A percentile compares a stretch with the other conserved stretches of the same genome.
These are phyloP conservation scores for Sesbania bispinosa DNA, from an alignment of 306 rosid species.

Conservation along the genomic window DNA sequence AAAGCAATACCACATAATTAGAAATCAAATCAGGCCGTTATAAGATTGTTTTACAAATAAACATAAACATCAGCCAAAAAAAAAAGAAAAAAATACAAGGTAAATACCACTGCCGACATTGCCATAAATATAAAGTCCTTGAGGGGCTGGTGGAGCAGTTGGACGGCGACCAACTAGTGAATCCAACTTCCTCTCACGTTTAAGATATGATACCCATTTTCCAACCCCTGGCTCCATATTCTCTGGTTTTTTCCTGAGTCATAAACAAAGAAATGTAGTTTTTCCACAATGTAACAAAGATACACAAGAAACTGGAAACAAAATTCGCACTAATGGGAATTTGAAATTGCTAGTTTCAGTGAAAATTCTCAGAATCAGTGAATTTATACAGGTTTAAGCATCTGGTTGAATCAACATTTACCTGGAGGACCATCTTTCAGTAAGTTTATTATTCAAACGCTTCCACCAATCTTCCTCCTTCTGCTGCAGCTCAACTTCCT, in stretches of 20 bases:
- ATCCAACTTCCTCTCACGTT: constrained; percentile 88
- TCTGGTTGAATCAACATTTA: constrained; percentile 29
- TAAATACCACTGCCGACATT: constrained; percentile 87
- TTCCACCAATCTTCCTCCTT: constrained; percentile 49
- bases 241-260: constrained; percentile 57
- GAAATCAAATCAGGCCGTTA: constrained; percentile 14
- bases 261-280: not conserved
- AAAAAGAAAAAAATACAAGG: not conserved
- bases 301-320: not conserved
- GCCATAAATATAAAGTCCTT: constrained; percentile 92
- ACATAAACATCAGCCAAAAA: constrained; percentile 10
- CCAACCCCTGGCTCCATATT: constrained; percentile 86
- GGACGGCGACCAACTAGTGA: constrained; percentile 73
- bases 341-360: not conserved
- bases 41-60: constrained; percentile 13
- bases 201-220: constrained; percentile 94
- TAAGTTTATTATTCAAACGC: constrained; percentile 40
- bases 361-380: not conserved
- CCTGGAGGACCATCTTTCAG: constrained; percentile 60
- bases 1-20: constrained; percentile 17
- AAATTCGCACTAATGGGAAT: not conserved
- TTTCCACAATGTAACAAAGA: not conserved
- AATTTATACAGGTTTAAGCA: not conserved
- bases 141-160: constrained; percentile 80
- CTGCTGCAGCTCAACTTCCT: constrained; percentile 70